Conservation (phyloP, 2,329 filamentous ascomycete species). For the Zasmidium angulare region DNA sequence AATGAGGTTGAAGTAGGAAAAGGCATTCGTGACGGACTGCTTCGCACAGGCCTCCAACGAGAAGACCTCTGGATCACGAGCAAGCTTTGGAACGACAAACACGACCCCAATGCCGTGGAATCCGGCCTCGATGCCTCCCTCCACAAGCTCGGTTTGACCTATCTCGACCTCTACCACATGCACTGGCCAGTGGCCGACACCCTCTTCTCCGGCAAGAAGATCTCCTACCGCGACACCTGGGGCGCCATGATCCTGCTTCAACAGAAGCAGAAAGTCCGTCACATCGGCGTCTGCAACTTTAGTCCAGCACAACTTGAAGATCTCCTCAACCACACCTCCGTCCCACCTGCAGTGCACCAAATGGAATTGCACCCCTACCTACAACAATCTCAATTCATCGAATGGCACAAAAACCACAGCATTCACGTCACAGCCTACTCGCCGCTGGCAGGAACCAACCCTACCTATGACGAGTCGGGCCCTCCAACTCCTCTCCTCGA, state of each 20-base stretch:
- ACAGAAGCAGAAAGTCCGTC: conserved; percentile 27
- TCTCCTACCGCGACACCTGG: conserved; percentile 32
- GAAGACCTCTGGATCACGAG: conserved; percentile 41
- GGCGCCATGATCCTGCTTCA: conserved; percentile 29
- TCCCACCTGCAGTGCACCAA: conserved; percentile 30
- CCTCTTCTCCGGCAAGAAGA: conserved; percentile 22
- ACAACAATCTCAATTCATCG: conserved; percentile 26
- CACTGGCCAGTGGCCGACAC: conserved; percentile 42
- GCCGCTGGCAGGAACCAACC: conserved; percentile 35
- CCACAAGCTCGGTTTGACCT: conserved; percentile 39
- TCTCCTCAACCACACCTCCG: conserved; percentile 26
- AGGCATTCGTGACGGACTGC: conserved; percentile 40
- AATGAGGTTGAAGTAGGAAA: conserved; percentile 47
- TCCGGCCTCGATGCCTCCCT: conserved; percentile 40
- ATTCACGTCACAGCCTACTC: conserved; percentile 33
- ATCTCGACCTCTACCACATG: conserved; percentile 49
- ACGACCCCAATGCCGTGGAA: conserved; percentile 32
- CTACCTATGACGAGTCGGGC: conserved; percentile 40
- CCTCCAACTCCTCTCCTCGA: conserved; percentile 42
- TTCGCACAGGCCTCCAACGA: conserved; percentile 33
- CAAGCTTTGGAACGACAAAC: conserved; percentile 42
- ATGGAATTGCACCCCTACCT: conserved; percentile 35
- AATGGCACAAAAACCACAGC: conserved; percentile 23
- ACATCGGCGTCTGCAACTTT: conserved; percentile 36
- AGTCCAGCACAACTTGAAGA: conserved; percentile 27